Evolutionary conservation across 805 yeast genomes (phyloP), one percentile per base, ranked within the genome.

Genomic region (Diddensiella caesifluorescens): DNA sequence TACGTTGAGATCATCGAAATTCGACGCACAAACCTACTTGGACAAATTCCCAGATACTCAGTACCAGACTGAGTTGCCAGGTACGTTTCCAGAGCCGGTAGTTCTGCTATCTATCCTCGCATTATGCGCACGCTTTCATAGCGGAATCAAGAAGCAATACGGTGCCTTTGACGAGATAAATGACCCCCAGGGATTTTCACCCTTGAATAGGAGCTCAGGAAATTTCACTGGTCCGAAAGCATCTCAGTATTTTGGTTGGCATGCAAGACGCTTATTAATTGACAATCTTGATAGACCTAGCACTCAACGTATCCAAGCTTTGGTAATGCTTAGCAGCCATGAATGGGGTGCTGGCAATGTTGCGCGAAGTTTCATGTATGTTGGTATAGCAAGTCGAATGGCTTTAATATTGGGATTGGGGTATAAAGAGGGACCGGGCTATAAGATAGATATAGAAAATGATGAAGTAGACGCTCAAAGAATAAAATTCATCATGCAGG

Each of bases 241-340:
- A 3, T 22, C 45, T 5, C 12, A 28, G 18, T 42, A 42, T 30
- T 42, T 42, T 37, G 45, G 42, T 13, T 42, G 41, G 41, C 42
- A 42, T 29, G 45, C 45, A n/a, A 25, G 45, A 26, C 40, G 21
- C 10, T 22, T 38, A 16, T 22, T 42, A 18, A 16, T 29, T 7
- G 22, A 20, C 25, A 20, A 28, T 16, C 31, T 42, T 29, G 45
- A 42, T 29, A 6, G 35, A n/a, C 45, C 45, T 4, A 26, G 31
- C 22, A 23, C 38, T 16, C 45, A 42, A 15, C 22, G 32, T 13
- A 30, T 42, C 22, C 45, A 42, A 26, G 45, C 45, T 5, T 25
- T 42, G 20, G 34, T 29, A 6, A 42, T 42, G 45, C 45, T 42
- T 20, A 42, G 45, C 20, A 42, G 45, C 22, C 45, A 42, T 42